A percentile compares a stretch with the other conserved stretches of the same genome.
Conservation (phyloP, 371 early-diverging fungal genomes). For the Coemansia linderi region DNA sequence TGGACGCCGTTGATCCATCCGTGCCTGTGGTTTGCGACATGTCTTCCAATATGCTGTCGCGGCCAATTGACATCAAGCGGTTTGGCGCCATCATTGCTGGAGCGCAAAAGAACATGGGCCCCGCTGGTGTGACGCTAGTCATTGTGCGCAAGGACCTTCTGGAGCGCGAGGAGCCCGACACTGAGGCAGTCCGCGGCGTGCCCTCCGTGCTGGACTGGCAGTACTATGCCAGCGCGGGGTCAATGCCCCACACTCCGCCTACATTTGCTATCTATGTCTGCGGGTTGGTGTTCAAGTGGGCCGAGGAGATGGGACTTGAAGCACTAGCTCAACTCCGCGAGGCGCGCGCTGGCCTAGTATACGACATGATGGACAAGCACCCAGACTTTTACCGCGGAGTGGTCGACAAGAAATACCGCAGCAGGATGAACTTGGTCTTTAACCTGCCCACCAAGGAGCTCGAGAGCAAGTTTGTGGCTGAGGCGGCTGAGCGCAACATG, state of each 20-base stretch:
- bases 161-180: conserved; percentile 51
- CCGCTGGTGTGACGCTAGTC: conserved; percentile 90
- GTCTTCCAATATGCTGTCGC: conserved; percentile 89
- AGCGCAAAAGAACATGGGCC: conserved; percentile 97
- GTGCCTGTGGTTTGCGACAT: conserved; percentile 94
- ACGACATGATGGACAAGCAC: conserved; percentile 64
- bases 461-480: conserved; percentile 78
- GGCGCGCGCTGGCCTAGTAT: conserved; percentile 70
- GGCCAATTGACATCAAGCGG: conserved; percentile 78
- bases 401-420: conserved; percentile 67
- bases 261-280: conserved; percentile 93
- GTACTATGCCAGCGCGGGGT: conserved; percentile 75
- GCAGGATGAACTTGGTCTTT: conserved; percentile 92
- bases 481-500: conserved; percentile 76
- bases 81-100: conserved; percentile 92
- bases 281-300: conserved; percentile 83
- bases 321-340: conserved; percentile 66
- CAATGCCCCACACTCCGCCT: conserved; percentile 96
- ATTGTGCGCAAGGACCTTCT: conserved; percentile 90
- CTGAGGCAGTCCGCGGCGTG: conserved; percentile 57
- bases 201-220: conserved; percentile 90
- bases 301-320: conserved; percentile 67
- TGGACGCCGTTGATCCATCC: conserved; percentile 60
- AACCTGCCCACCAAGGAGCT: conserved; percentile 69
- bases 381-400: conserved; percentile 69